Percentiles rank a stretch among this genome's conserved stretches.
Evolutionary conservation across 257 asterid genomes (phyloP).

Genomic region (Scutellaria minor): DNA sequence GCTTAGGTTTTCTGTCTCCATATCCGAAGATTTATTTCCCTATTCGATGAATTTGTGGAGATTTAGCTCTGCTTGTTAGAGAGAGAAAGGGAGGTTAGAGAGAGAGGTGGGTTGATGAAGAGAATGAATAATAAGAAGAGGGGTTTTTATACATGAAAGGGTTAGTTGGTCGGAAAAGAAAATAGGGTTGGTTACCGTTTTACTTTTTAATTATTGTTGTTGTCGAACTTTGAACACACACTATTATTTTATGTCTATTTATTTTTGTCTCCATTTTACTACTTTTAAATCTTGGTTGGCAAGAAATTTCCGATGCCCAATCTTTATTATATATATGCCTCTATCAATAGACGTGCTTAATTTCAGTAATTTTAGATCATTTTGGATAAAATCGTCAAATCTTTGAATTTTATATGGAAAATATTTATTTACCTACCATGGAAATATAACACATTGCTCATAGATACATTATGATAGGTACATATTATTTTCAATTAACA

Average conservation of each 20-base stretch:
- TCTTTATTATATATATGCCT: background rate
- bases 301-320: constrained; percentile 20
- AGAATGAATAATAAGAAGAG: constrained; percentile 28
- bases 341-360: background rate
- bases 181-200: constrained; percentile 28
- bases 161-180: constrained; percentile 26
- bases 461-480: no score
- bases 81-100: constrained; percentile 21
- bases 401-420: no score
- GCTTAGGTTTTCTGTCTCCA: constrained; percentile 34
- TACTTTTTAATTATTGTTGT: constrained; percentile 18
- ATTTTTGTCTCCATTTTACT: constrained; percentile 33
- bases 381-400: no score
- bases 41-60: background rate
- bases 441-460: no score
- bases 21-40: constrained; percentile 23
- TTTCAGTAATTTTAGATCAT: background rate
- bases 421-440: no score
- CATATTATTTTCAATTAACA: no score
- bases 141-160: constrained; percentile 30
- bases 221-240: constrained; percentile 40
- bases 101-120: constrained; percentile 16
- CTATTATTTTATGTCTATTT: constrained; percentile 23
- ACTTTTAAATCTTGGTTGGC: constrained; percentile 12
- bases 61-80: background rate